Evolutionary conservation across 1,139 yeast genomes (phyloP).

Genomic region (Suhomyces chickasaworum): DNA sequence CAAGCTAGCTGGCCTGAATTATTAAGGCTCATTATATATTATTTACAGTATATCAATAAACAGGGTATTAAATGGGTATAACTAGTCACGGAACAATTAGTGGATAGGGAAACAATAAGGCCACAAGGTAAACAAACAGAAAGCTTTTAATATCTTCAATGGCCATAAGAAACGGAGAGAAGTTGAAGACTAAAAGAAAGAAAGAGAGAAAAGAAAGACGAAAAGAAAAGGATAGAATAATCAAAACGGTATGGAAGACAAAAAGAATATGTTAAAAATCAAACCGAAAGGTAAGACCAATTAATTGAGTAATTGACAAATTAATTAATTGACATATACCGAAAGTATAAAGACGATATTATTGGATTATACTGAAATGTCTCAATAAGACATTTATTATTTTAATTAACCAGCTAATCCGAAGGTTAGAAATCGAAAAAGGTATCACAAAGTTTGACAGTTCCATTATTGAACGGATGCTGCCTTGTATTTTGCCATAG

Average conservation of each 20-base stretch:
- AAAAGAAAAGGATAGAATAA: background rate
- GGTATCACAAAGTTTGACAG: background rate
- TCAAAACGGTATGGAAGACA: background rate
- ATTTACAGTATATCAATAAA: slow-evolving; percentile 7
- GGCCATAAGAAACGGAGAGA: background rate
- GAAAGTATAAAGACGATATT: too few species aligned
- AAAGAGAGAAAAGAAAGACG: background rate
- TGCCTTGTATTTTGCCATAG: slow-evolving; percentile 3
- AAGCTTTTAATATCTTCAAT: too few species aligned
- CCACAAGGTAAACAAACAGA: background rate
- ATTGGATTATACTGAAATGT: too few species aligned
- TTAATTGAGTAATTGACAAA: too few species aligned
- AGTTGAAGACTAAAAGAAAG: background rate
- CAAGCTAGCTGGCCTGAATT: background rate
- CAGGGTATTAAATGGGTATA: slow-evolving; percentile 7
- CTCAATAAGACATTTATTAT: too few species aligned
- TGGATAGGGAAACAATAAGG: background rate
- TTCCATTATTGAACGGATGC: background rate
- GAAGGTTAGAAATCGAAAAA: too few species aligned
- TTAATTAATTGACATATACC: too few species aligned
- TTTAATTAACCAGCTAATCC: too few species aligned
- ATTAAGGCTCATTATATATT: slow-evolving; percentile 8
- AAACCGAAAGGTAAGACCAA: too few species aligned
- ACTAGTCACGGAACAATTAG: slow-evolving; percentile 1
- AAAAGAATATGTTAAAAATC: too few species aligned